These are phyloP conservation scores for Gymnopilus junonius DNA, from an alignment of 768 basidiomycete species.

Conservation along the genomic window DNA sequence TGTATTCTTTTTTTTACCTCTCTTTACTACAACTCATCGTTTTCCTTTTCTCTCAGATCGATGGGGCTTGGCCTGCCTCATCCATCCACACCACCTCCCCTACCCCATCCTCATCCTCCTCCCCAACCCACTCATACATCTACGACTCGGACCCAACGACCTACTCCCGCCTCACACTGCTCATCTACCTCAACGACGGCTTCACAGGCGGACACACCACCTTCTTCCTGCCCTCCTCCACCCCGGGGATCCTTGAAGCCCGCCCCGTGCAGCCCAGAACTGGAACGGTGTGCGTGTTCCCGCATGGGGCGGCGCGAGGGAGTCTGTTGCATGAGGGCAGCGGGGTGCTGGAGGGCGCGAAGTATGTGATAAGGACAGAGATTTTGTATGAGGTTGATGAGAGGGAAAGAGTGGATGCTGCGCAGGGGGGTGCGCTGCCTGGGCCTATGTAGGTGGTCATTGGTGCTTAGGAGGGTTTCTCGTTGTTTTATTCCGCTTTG, in stretches of 20 bases:
- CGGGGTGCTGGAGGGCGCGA: conserved; percentile 38
- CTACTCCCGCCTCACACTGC: conserved; percentile 51
- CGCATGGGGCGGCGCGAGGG: conserved; percentile 40
- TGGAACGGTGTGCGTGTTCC: conserved; percentile 56
- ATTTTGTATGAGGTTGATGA: conserved; percentile 42
- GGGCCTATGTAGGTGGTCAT: not conserved
- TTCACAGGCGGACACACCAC: conserved; percentile 56
- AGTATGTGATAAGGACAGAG: conserved; percentile 45
- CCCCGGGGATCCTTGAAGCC: conserved; percentile 48
- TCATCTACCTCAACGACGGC: conserved; percentile 48
- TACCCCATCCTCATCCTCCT: too few relatives aligned
- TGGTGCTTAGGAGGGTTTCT: too few relatives aligned
- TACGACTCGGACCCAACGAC: conserved; percentile 53
- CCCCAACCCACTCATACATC: conserved; percentile 46
- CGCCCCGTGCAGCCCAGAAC: conserved; percentile 50
- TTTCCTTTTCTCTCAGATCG: conserved; percentile 35
- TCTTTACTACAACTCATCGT: not conserved
- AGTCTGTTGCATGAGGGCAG: conserved; percentile 44
- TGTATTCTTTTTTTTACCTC: conserved; percentile 8
- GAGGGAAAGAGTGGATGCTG: conserved; percentile 35
- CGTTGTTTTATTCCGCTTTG: too few relatives aligned
- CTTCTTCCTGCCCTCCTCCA: conserved; percentile 53
- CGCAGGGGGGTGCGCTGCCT: conserved; percentile 6
- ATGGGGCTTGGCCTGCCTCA: conserved; percentile 58
- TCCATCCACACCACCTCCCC: conserved; percentile 41